Evolutionary conservation across 2,329 filamentous ascomycete species (phyloP), one percentile per base, ranked within the genome.

Genomic region (Fusarium decemcellulare): DNA sequence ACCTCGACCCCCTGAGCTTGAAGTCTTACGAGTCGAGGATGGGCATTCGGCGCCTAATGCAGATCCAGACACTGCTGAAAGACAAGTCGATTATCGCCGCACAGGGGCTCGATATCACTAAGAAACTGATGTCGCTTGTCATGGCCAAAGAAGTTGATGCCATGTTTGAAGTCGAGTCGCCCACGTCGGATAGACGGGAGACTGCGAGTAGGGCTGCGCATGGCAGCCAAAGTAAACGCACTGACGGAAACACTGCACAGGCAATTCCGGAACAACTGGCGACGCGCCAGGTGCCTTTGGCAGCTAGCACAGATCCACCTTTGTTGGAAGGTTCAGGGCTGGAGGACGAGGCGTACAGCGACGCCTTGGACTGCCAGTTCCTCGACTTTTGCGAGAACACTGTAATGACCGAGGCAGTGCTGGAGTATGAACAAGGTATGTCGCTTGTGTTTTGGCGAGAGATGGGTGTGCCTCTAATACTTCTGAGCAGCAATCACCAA

Each of bases 41-140:
- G 18, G 73, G 69, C 1, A 64, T 76, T 34, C 69, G 65, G 5
- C 56, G 69, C 16, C 29, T 76, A 8, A 74, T 76, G 71, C 53
- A 55, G 2, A 74, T 75, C 63, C 69, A 74, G 18, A 60, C 46
- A 5, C 30, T 44, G n/a, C 42, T 76, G 16, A 70, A 67, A 50
- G 23, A 51, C 1, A 70, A 67, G 12, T 73, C 71, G 1, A 63
- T 73, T n/a, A 58, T 74, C 8, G 72, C 73, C 2, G 65, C 60
- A 2, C 73, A 76, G 34, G 74, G 73, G 2, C 63, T 76, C 7
- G 61, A 69, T 2, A 65, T 75, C 10, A 50, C 71, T 8, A 62
- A 51, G 23, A 66, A 63, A 6, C 46, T 76, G 7, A 61, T 73
- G 57, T 62, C 61, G 5, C 58, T 75, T 2, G 72, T 75, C 9